Base-by-base conservation (phyloP, 805 yeast genomes). In the Ogataea wickerhamii region DNA sequence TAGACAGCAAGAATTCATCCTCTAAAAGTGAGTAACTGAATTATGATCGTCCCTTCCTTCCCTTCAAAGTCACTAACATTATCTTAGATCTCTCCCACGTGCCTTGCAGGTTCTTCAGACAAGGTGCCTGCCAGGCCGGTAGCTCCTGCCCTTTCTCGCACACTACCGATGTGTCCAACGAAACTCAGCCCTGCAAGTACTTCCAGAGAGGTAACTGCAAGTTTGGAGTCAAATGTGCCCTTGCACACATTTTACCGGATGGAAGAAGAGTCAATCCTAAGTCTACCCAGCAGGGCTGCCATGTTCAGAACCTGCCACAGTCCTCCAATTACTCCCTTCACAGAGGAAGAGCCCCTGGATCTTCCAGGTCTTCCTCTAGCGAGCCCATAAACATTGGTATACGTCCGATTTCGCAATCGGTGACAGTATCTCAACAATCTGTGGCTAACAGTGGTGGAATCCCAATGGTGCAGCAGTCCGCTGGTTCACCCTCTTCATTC, bases 201-300 rank as follows among this genome's bases (percentile, higher is more conserved):
- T 91, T 87, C 61, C 93, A 84, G 54, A 86, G 86, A 64, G 98
- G 98, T n/a, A 87, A 88, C 56, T 91, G 98, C 64, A 88, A 88
- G 64, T 91, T 91, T 61, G 98, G 98, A 4, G 68, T 77, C 36
- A 89, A 88, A 55, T 91, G 98, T 67, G 98, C 96, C 1, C 74
- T 91, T 53, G 95, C 95, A 5, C 98, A 91, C 63, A 73, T 85
- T 41, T 64, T 85, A 28, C 94, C 96, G 0, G 95, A 89, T 53
- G 96, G 96, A 1, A 74, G 87, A n/a, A 68, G 86, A 30, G 82
- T 85, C 14, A 85, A 84, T 54, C 74, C 76, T 12, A 68, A 63
- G 39, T 48, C 66, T 4, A 36, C 59, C 14, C 67, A 63, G 16
- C n/a, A n/a, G n/a, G n/a, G n/a, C n/a, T n/a, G n/a, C n/a, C 45